These are phyloP conservation scores for Trifolium pratense DNA, from an alignment of 306 rosid species.

Conservation along the genomic window DNA sequence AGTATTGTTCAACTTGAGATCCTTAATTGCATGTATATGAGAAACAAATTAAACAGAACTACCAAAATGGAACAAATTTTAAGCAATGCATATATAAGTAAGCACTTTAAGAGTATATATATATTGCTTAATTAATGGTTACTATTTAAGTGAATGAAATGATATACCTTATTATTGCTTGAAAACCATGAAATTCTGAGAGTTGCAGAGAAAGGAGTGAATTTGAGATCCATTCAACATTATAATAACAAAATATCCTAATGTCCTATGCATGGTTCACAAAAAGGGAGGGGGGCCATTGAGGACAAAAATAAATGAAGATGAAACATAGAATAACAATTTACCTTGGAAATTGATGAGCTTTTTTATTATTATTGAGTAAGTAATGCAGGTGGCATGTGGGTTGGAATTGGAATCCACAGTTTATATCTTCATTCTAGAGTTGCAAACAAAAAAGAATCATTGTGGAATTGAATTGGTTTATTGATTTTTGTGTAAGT, in stretches of 20 bases:
- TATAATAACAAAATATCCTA: conserved; percentile 37
- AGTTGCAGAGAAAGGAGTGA: conserved; percentile 53
- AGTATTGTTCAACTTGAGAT: neutral
- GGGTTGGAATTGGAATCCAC: conserved; percentile 47
- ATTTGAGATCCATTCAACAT: conserved; percentile 61
- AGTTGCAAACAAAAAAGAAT: conserved; percentile 53
- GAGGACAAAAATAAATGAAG: conserved; percentile 32
- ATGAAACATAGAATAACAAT: conserved; percentile 34
- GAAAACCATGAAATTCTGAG: conserved; percentile 64
- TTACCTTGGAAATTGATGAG: conserved; percentile 55
- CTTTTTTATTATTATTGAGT: conserved; percentile 33
- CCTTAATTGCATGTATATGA: conserved; percentile 5
- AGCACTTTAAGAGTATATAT: neutral
- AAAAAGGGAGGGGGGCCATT: conserved; percentile 36
- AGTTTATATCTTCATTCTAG: conserved; percentile 37
- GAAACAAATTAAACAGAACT: neutral
- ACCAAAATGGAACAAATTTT: neutral
- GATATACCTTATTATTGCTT: conserved; percentile 41
- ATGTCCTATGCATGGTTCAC: conserved; percentile 43
- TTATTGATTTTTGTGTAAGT: conserved; percentile 34
- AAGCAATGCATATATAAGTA: neutral
- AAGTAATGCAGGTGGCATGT: conserved; percentile 52
- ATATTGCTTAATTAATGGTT: neutral
- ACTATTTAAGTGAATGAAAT: neutral
- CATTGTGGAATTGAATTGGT: conserved; percentile 52